Percentiles rank a stretch among this genome's conserved stretches.
Evolutionary conservation across 208 protist species (phyloP).

Genomic region (Vickermania ingenoplastis): DNA sequence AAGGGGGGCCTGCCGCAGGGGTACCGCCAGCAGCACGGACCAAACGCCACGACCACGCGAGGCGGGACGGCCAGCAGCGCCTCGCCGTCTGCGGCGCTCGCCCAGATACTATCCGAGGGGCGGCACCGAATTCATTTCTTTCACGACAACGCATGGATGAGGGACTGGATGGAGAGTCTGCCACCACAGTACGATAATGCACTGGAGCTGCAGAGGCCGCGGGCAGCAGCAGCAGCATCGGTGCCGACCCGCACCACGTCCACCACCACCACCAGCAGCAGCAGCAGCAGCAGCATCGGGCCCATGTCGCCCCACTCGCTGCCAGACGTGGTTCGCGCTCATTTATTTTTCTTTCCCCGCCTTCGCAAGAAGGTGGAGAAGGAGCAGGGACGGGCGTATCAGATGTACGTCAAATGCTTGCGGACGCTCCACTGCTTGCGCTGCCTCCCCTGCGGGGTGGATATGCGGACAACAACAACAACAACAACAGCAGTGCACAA

Average conservation of each 20-base stretch:
- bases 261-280: background rate
- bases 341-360: conserved; percentile 7
- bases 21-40: background rate
- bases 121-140: conserved; percentile 15
- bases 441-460: conserved; percentile 1
- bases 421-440: conserved; percentile 22
- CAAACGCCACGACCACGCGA: conserved; percentile 1
- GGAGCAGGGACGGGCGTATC: conserved; percentile 31
- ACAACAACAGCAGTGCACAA: too few relatives aligned
- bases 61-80: background rate
- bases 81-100: background rate
- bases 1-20: background rate
- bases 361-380: conserved; percentile 22
- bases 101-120: background rate
- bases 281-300: background rate
- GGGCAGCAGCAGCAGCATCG: background rate
- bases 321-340: background rate
- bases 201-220: conserved; percentile 37
- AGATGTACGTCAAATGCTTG: conserved; percentile 28
- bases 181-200: conserved; percentile 74
- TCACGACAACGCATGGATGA: conserved; percentile 66
- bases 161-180: conserved; percentile 50
- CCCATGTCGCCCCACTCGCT: background rate
- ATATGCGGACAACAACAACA: too few relatives aligned
- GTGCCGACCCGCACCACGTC: background rate